A percentile compares a stretch with the other conserved stretches of the same genome.
Evolutionary conservation across 2,329 filamentous ascomycete species (phyloP).

Genomic region (Chalaropsis ovoidea): DNA sequence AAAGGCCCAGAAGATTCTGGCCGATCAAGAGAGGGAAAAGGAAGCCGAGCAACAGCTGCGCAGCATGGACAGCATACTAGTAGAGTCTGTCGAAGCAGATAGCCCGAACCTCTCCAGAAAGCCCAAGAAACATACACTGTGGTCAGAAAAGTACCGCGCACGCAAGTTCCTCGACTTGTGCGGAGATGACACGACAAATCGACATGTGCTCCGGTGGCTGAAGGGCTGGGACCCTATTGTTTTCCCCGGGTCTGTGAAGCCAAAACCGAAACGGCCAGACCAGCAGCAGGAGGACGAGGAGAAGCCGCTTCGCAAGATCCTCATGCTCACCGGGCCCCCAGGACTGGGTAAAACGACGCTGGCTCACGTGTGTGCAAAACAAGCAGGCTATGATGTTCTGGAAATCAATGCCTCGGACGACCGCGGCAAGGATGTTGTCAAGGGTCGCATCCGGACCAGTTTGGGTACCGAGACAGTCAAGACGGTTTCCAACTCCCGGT

Average conservation of each 20-base stretch:
- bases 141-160: slow-evolving; percentile 96
- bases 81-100: slow-evolving; percentile 37
- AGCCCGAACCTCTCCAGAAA: slow-evolving; percentile 31
- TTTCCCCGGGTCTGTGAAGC: slow-evolving; percentile 64
- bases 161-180: slow-evolving; percentile 85
- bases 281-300: slow-evolving; percentile 46
- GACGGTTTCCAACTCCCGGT: slow-evolving; percentile 47
- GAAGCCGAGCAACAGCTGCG: slow-evolving; percentile 1
- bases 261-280: slow-evolving; percentile 38
- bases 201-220: slow-evolving; percentile 81
- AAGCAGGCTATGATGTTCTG: slow-evolving; percentile 91
- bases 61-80: slow-evolving; percentile 16
- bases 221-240: slow-evolving; percentile 91
- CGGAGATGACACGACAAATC: slow-evolving; percentile 88
- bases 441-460: slow-evolving; percentile 79
- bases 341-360: slow-evolving; percentile 93
- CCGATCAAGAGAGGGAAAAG: slow-evolving; percentile 14
- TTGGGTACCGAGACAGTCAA: slow-evolving; percentile 92
- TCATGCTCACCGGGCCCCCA: slow-evolving; percentile 82
- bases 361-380: slow-evolving; percentile 87
- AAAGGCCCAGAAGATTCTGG: slow-evolving; percentile 28
- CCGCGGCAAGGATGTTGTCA: slow-evolving; percentile 78
- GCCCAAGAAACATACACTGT: slow-evolving; percentile 53
- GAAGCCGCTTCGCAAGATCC: slow-evolving; percentile 71
- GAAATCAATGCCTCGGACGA: slow-evolving; percentile 99